phyloP scores from a whole-genome alignment of 805 yeast genomes.

The Candida railenensis region DNA sequence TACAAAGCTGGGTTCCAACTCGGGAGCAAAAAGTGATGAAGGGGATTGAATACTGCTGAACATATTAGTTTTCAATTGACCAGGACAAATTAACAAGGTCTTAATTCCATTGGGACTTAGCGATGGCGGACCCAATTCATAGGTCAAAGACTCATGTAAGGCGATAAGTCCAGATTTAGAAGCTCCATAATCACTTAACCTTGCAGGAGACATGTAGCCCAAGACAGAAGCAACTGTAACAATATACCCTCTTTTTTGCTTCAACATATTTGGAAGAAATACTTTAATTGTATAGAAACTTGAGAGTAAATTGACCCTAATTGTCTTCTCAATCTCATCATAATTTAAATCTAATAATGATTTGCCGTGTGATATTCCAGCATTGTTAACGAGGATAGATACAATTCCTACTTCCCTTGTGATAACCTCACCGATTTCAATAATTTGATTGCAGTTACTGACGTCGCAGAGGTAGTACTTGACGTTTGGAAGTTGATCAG shows the following conservation, averaged over 20 bases:
- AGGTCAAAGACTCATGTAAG: slow-evolving; percentile 76
- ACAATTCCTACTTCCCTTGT: slow-evolving; percentile 53
- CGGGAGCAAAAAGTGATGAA: slow-evolving; percentile 75
- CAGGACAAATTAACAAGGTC: slow-evolving; percentile 80
- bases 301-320: slow-evolving; percentile 69
- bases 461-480: slow-evolving; percentile 71
- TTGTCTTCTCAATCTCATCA: slow-evolving; percentile 59
- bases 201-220: slow-evolving; percentile 83
- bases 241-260: slow-evolving; percentile 63
- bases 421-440: slow-evolving; percentile 39
- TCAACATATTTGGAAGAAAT: slow-evolving; percentile 73
- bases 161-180: slow-evolving; percentile 85
- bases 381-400: slow-evolving; percentile 78
- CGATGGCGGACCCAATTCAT: slow-evolving; percentile 59
- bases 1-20: slow-evolving; percentile 64
- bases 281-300: slow-evolving; percentile 67
- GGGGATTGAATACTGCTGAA: slow-evolving; percentile 77
- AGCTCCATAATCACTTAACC: slow-evolving; percentile 83
- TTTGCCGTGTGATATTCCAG: slow-evolving; percentile 69
- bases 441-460: slow-evolving; percentile 47
- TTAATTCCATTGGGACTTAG: slow-evolving; percentile 53
- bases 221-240: slow-evolving; percentile 82
- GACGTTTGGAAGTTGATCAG: slow-evolving; percentile 38
- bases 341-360: slow-evolving; percentile 51
- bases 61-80: slow-evolving; percentile 77